Percentiles rank a stretch among this genome's conserved stretches.
phyloP scores from a whole-genome alignment of 2,329 filamentous ascomycete genomes.

The Monilinia fructigena region DNA sequence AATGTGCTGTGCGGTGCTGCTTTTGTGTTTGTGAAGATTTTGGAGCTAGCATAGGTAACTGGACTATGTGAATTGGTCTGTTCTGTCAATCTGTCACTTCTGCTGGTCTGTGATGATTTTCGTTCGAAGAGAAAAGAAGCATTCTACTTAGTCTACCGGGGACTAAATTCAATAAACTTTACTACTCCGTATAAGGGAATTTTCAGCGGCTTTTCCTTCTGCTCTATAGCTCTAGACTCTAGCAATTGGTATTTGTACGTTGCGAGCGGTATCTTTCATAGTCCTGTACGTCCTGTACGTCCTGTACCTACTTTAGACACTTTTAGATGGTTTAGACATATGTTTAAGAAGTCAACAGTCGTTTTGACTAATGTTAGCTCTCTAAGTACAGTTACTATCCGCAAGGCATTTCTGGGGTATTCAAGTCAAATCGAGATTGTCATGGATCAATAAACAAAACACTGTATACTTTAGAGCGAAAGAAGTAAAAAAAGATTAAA shows the following conservation, averaged over 20 bases:
- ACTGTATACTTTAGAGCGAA: conserved; percentile 1
- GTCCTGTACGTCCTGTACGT: neutral
- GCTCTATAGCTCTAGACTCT: neutral
- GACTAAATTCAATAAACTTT: conserved; percentile 1
- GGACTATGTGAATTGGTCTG: neutral
- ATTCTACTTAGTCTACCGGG: conserved; percentile 12
- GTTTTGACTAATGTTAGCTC: neutral
- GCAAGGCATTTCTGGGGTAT: conserved; percentile 8
- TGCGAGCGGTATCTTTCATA: neutral
- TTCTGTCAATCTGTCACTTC: conserved; percentile 15
- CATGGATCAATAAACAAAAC: neutral
- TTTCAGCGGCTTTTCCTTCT: conserved; percentile 6
- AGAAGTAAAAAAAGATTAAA: neutral
- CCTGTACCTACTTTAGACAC: neutral
- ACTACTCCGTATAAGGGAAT: neutral
- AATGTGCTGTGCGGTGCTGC: conserved; percentile 13
- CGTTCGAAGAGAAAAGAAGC: conserved; percentile 8
- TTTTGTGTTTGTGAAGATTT: conserved; percentile 1
- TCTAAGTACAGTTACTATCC: neutral
- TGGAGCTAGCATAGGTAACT: neutral
- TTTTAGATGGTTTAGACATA: neutral
- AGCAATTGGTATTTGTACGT: neutral
- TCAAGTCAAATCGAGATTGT: conserved; percentile 10
- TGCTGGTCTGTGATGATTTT: conserved; percentile 15
- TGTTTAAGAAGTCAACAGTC: neutral